phyloP scores from a whole-genome alignment of 108 stramenopile genomes.

The Cyclotella kingstonii region DNA sequence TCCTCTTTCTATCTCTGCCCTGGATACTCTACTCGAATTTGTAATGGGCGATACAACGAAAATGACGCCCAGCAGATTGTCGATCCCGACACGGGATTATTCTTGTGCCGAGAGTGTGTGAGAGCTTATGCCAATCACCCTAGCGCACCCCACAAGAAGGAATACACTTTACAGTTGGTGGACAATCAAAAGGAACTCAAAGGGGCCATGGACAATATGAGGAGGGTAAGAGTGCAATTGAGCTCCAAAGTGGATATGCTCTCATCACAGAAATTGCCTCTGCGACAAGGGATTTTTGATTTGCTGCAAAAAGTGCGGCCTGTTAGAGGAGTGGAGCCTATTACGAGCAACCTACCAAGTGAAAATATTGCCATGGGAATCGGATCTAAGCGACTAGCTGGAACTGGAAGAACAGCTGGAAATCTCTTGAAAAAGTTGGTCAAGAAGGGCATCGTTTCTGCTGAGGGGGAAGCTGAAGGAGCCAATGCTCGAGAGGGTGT shows the following conservation, averaged over 20 bases:
- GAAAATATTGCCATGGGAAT: constrained; percentile 85
- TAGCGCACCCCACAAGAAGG: constrained; percentile 51
- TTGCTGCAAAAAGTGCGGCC: constrained; percentile 84
- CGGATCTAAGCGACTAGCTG: constrained; percentile 82
- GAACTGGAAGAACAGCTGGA: constrained; percentile 87
- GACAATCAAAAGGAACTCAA: constrained; percentile 80
- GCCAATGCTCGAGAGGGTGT: too few relatives aligned
- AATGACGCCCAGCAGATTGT: constrained; percentile 80
- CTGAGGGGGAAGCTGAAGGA: constrained; percentile 45
- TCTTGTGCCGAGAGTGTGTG: constrained; percentile 83
- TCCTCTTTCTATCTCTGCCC: constrained; percentile 81
- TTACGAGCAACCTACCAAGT: constrained; percentile 84
- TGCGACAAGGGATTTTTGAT: constrained; percentile 79
- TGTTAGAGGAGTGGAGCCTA: constrained; percentile 50
- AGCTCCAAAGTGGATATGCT: constrained; percentile 67
- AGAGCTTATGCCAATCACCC: constrained; percentile 63
- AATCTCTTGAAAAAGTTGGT: constrained; percentile 69
- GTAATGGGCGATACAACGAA: constrained; percentile 87
- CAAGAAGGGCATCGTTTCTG: constrained; percentile 64
- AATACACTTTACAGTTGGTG: constrained; percentile 71
- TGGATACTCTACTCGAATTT: constrained; percentile 65
- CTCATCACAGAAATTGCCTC: constrained; percentile 31
- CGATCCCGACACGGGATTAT: constrained; percentile 71
- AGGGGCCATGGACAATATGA: constrained; percentile 72
- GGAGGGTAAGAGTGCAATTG: constrained; percentile 74